Evolutionary conservation across 768 basidiomycete genomes (phyloP).

Genomic region (Fibroporia radiculosa): DNA sequence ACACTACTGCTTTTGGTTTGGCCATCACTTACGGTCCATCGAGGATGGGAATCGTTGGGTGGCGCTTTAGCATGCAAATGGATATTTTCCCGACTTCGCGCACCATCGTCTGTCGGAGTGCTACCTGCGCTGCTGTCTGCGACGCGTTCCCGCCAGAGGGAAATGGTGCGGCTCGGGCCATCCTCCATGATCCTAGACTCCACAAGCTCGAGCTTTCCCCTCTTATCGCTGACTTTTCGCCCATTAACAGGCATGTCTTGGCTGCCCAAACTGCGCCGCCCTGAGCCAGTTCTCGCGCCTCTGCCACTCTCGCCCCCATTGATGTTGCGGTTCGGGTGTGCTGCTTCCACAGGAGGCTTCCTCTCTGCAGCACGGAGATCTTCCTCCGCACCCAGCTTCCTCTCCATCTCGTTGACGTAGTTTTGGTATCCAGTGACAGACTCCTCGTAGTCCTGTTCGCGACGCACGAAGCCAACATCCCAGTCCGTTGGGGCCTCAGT

Average conservation of each 20-base stretch:
- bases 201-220: constrained; percentile 22
- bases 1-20: neutral
- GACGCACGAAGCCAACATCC: constrained; percentile 5
- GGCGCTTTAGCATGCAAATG: constrained; percentile 14
- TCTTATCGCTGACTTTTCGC: constrained; percentile 17
- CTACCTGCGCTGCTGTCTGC: constrained; percentile 20
- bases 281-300: neutral
- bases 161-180: constrained; percentile 26
- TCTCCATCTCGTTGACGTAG: constrained; percentile 24
- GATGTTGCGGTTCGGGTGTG: neutral
- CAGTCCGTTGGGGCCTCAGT: constrained; percentile 23
- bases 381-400: constrained; percentile 19
- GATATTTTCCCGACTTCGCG: constrained; percentile 15
- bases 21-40: constrained; percentile 14
- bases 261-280: neutral
- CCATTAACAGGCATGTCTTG: constrained; percentile 13
- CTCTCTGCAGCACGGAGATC: constrained; percentile 1
- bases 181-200: constrained; percentile 27
- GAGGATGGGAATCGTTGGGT: constrained; percentile 10
- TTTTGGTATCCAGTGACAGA: constrained; percentile 22
- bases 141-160: constrained; percentile 28
- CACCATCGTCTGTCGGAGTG: constrained; percentile 8
- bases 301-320: constrained; percentile 4
- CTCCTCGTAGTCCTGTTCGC: constrained; percentile 16
- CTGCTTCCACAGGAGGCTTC: neutral